phyloP scores from a whole-genome alignment of 495 filamentous ascomycete genomes.

The Aspergillus coremiiformis region DNA sequence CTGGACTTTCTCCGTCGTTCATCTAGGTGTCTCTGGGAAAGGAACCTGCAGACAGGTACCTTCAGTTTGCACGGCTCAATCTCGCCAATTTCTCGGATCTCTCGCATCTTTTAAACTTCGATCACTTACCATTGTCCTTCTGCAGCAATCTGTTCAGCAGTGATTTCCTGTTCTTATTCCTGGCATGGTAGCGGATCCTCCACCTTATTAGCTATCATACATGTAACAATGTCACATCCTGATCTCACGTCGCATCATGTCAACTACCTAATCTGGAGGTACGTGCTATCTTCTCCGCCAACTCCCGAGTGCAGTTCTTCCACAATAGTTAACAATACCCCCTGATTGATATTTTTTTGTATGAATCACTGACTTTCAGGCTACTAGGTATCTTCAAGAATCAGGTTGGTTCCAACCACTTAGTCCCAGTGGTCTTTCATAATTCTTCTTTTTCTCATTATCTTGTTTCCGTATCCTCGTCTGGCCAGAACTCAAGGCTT shows the following conservation, averaged over 20 bases:
- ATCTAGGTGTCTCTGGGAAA: neutral
- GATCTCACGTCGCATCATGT: slow-evolving; percentile 82
- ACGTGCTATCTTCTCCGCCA: slow-evolving; percentile 33
- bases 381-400: slow-evolving; percentile 75
- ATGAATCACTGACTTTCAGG: slow-evolving; percentile 20
- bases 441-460: slow-evolving; percentile 4
- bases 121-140: neutral
- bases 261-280: slow-evolving; percentile 99
- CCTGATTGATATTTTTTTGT: neutral
- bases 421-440: too few relatives aligned
- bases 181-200: slow-evolving; percentile 33
- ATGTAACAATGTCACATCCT: slow-evolving; percentile 45
- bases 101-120: neutral
- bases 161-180: slow-evolving; percentile 16
- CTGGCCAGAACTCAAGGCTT: neutral
- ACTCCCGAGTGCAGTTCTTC: neutral
- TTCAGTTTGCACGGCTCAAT: neutral
- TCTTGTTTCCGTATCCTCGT: neutral
- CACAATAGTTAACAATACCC: neutral
- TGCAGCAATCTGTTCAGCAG: neutral
- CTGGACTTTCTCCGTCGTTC: neutral
- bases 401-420: slow-evolving; percentile 61
- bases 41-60: neutral
- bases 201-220: slow-evolving; percentile 30
- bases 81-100: neutral